Evolutionary conservation across 352 stramenopile genomes (phyloP), one percentile per base, ranked within the genome.

Genomic region (Thraustochytrium striatum): DNA sequence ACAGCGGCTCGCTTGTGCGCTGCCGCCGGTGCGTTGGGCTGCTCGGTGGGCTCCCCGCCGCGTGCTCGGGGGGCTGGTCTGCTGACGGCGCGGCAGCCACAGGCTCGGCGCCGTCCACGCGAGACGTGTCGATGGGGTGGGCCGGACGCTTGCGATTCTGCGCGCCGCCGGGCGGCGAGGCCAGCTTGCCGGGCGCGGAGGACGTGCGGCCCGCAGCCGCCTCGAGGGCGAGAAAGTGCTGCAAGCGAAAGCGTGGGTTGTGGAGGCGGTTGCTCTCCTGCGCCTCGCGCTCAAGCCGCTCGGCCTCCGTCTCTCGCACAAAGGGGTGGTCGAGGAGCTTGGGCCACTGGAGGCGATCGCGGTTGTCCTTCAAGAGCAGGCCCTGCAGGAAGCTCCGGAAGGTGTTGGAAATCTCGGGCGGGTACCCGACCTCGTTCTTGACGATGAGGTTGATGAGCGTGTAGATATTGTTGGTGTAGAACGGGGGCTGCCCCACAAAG

Each of bases 381-480:
- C 72, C 93, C 16, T 87, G 85, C 2, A 97, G 79, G 47, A 97
- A 97, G 41, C 85, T 89, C 53, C 91, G 86, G 61, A 97, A 94
- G 2, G 89, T 78, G 0, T 78, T 47, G 2, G 90, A 93, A 84
- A 97, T 94, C 21, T 88, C 88, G 2, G 86, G 39, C 5, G 93
- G 92, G 69, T 95, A 97, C 59, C 87, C 83, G 2, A 97, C 91
- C 1, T 89, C 89, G 65, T 97, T 91, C 57, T 92, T 90, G n/a
- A 97, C 88, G 79, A 97, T 97, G 87, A 94, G 94, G 79, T 97
- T 93, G n/a, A 97, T 96, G 11, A 97, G 83, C 62, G 90, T 90
- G 68, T 95, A 94, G 52, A 97, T 96, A 36, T 87, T 91, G 69
- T 96, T 92, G 0, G 93, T 97, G 86, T 96, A 97, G 81, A 97